Evolutionary conservation across 345 rosid species (phyloP), one percentile per base, ranked within the genome.

Genomic region (Triadica sebifera): DNA sequence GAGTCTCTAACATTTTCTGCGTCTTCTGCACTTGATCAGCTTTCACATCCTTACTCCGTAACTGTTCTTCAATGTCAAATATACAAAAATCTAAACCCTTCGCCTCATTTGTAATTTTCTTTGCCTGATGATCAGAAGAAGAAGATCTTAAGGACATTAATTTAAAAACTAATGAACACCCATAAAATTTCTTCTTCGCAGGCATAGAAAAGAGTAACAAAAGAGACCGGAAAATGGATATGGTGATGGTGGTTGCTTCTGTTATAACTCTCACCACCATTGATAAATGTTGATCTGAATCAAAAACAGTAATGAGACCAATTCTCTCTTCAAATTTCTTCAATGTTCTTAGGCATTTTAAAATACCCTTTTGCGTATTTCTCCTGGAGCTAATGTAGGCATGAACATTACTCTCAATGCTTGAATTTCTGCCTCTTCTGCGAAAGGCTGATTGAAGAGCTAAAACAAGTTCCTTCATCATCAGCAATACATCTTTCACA

Each of bases 391-490:
- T 49, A 67, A 74, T 62, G 75, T 81, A 84, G 38, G 59, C 74
- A 17, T 74, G 25, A 45, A 84, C 58, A 47, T 74, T 55, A 5
- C 51, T 13, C 65, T 80, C 83, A 63, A 75, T 77, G 73, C 72
- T 76, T 0, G 76, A 80, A 64, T 78, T 47, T 56, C 41, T 8
- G 13, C 80, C 84, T 47, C 77, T 83, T 68, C 93, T 74, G 4
- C 93, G 83, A 8, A 89, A 69, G 72, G 87, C 80, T 39, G 86
- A 84, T 50, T 87, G 91, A 76, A 89, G 88, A 20, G 53, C 66
- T 19, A 75, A 84, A 20, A 86, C 73, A 71, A 80, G 77, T 67
- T 85, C 84, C 55, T 84, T 78, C 63, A 83, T 84, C 8, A 65
- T 53, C 24, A 83, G 25, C 71, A 87, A 1, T 8, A 79, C 5